phyloP scores from a whole-genome alignment of 495 filamentous ascomycete species.

The Parachaetomium inaequale region DNA sequence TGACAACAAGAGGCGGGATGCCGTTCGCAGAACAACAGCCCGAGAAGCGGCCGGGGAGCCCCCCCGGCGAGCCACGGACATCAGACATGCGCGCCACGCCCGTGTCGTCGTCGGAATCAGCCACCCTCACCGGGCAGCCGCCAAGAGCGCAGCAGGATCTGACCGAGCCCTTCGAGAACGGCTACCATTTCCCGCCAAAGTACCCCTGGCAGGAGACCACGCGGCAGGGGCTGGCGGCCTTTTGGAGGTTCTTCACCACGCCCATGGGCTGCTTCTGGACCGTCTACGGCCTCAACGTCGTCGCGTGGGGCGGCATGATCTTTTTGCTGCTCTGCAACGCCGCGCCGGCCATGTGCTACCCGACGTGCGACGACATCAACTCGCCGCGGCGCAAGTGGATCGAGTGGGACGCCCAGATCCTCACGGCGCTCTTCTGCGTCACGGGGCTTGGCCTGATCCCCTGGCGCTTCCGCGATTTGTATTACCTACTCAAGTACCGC shows the following conservation, averaged over 20 bases:
- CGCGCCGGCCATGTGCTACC: constrained; percentile 73
- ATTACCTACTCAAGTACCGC: constrained; percentile 62
- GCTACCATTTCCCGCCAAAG: constrained; percentile 68
- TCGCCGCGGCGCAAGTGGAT: constrained; percentile 75
- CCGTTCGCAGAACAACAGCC: not conserved
- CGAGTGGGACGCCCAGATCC: constrained; percentile 78
- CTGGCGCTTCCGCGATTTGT: constrained; percentile 80
- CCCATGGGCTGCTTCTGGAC: constrained; percentile 70
- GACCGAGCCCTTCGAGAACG: constrained; percentile 46
- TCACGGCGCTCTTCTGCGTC: constrained; percentile 82
- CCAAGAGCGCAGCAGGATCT: not conserved
- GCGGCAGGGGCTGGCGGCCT: constrained; percentile 52
- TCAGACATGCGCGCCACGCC: not conserved
- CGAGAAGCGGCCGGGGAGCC: not conserved
- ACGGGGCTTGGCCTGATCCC: constrained; percentile 80
- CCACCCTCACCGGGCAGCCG: constrained; percentile 1
- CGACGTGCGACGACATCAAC: constrained; percentile 67
- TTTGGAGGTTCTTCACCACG: constrained; percentile 55
- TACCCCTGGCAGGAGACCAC: constrained; percentile 59
- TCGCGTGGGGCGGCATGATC: constrained; percentile 89
- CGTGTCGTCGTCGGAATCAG: not conserved
- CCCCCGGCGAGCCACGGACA: not conserved
- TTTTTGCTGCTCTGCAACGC: constrained; percentile 78
- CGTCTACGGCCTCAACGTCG: constrained; percentile 73
- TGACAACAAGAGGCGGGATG: not conserved